phyloP scores from a whole-genome alignment of 805 yeast genomes.

The Kuraishia borneana region DNA sequence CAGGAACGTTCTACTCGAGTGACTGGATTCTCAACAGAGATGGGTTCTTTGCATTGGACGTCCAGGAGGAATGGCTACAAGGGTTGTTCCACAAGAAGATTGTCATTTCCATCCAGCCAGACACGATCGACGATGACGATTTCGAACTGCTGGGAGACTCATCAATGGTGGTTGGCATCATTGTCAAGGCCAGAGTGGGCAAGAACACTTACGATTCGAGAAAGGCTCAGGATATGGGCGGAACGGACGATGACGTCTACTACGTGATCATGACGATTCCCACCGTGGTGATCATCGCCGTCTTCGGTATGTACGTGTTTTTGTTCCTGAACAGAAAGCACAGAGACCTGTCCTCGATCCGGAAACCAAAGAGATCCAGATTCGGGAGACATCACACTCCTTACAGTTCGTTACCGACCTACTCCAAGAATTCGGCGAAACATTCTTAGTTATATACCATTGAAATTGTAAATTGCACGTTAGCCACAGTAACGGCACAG shows the following conservation, averaged over 20 bases:
- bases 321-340: conserved; percentile 43
- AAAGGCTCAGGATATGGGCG: conserved; percentile 22
- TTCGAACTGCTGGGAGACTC: conserved; percentile 3
- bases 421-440: neutral
- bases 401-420: neutral
- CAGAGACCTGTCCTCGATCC: conserved; percentile 38
- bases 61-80: conserved; percentile 54
- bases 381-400: conserved; percentile 11
- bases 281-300: conserved; percentile 47
- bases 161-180: conserved; percentile 28
- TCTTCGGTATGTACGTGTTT: conserved; percentile 55
- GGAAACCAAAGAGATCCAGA: conserved; percentile 22
- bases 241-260: conserved; percentile 32
- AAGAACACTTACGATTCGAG: conserved; percentile 26
- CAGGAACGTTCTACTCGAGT: conserved; percentile 44
- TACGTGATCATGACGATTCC: conserved; percentile 62
- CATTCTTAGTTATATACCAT: neutral
- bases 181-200: conserved; percentile 42
- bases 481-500: neutral
- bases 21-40: conserved; percentile 57
- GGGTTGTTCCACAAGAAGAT: conserved; percentile 43
- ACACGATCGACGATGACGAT: conserved; percentile 6
- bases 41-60: conserved; percentile 55
- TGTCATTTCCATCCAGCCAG: conserved; percentile 56
- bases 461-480: neutral